These are phyloP conservation scores for Populus hybrid DNA, from an alignment of 441 rosid species.

Conservation along the genomic window DNA sequence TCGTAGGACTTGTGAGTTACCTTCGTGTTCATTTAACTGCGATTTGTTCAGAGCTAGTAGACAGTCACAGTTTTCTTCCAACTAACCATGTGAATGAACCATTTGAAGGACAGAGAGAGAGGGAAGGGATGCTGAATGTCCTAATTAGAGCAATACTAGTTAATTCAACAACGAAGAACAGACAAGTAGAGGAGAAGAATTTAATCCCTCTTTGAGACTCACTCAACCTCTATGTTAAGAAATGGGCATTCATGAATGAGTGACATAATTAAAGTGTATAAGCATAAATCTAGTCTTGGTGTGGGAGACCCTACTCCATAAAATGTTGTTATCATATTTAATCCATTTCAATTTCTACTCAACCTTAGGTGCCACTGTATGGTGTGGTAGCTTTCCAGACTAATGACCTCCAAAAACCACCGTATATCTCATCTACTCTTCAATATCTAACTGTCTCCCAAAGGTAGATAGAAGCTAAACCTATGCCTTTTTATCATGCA, in stretches of 20 bases:
- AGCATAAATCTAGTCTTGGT: constrained; percentile 6
- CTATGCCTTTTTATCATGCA: constrained; percentile 10
- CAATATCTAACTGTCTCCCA: constrained; percentile 50
- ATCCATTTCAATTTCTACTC: constrained; percentile 6
- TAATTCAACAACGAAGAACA: constrained; percentile 16
- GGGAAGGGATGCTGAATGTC: not conserved
- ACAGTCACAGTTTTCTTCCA: not conserved
- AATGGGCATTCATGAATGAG: constrained; percentile 30
- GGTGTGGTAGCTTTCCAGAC: constrained; percentile 24
- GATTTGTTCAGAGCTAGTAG: not conserved
- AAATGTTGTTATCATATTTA: constrained; percentile 12
- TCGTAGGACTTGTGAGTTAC: not conserved
- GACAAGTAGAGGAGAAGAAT: constrained; percentile 17
- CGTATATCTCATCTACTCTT: constrained; percentile 42
- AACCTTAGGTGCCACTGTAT: constrained; percentile 13
- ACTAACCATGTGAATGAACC: not conserved
- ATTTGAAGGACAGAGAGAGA: not conserved
- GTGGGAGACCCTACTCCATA: not conserved
- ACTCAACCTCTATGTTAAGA: constrained; percentile 14
- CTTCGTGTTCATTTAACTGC: not conserved
- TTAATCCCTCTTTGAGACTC: constrained; percentile 8
- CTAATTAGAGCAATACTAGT: constrained; percentile 10
- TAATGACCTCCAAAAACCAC: constrained; percentile 38
- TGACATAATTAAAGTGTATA: constrained; percentile 12
- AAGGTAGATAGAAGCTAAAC: constrained; percentile 20